Percentiles rank a stretch among this genome's conserved stretches.
Evolutionary conservation across 1,284 basidiomycete genomes (phyloP).

Genomic region (Wolfiporia cocos): DNA sequence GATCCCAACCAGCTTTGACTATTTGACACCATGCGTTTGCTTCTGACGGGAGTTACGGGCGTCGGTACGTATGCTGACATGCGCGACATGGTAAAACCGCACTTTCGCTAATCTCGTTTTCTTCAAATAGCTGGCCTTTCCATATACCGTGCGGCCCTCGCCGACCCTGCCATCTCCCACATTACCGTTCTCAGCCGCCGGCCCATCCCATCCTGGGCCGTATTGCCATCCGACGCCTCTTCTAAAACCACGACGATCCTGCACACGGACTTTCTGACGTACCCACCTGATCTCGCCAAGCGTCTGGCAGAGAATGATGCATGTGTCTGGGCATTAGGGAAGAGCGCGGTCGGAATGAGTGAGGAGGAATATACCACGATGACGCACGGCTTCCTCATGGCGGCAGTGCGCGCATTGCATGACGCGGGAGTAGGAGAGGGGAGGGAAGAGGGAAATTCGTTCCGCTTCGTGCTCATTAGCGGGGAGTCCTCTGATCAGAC

Average conservation of each 20-base stretch:
- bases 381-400: constrained; percentile 29
- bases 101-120: neutral
- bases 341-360: constrained; percentile 23
- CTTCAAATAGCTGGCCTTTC: constrained; percentile 29
- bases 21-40: constrained; percentile 22
- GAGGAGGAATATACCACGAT: constrained; percentile 32
- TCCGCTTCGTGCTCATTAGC: constrained; percentile 29
- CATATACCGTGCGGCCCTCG: constrained; percentile 32
- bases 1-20: neutral
- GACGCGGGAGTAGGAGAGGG: constrained; percentile 22
- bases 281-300: constrained; percentile 24
- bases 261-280: constrained; percentile 29
- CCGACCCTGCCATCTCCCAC: constrained; percentile 24
- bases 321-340: constrained; percentile 36
- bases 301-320: constrained; percentile 31
- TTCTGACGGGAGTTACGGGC: constrained; percentile 31
- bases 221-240: constrained; percentile 23
- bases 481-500: constrained; percentile 26
- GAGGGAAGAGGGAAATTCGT: constrained; percentile 18
- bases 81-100: neutral
- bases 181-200: constrained; percentile 31
- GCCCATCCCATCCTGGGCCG: constrained; percentile 27
- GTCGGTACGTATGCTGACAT: constrained; percentile 20
- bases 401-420: constrained; percentile 26
- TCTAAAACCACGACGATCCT: constrained; percentile 27